Percentiles rank a stretch among this genome's conserved stretches.
Evolutionary conservation across 768 basidiomycete genomes (phyloP).

Genomic region (Lactarius evosmus): DNA sequence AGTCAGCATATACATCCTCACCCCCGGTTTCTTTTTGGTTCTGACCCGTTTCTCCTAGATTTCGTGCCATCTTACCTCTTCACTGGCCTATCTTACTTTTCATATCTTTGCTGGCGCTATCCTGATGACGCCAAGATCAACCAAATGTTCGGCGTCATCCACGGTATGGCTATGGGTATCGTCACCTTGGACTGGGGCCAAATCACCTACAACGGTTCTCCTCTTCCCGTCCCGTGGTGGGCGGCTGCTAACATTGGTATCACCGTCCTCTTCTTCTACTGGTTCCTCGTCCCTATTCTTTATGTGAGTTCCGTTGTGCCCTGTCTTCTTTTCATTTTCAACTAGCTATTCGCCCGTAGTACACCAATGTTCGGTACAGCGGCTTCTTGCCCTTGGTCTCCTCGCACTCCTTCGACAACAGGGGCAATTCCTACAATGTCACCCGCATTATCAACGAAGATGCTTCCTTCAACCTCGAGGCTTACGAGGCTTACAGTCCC

Average conservation of each 20-base stretch:
- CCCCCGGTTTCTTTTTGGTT: slow-evolving; percentile 46
- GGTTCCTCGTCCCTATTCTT: slow-evolving; percentile 58
- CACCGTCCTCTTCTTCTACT: slow-evolving; percentile 69
- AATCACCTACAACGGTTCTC: slow-evolving; percentile 65
- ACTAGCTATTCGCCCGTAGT: slow-evolving; percentile 34
- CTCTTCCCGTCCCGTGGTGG: slow-evolving; percentile 82
- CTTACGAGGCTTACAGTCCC: slow-evolving; percentile 57
- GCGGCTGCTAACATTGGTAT: slow-evolving; percentile 65
- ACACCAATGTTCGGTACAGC: slow-evolving; percentile 47
- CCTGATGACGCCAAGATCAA: slow-evolving; percentile 69
- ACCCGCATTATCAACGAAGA: slow-evolving; percentile 51
- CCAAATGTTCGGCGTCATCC: slow-evolving; percentile 66
- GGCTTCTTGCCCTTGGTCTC: slow-evolving; percentile 50
- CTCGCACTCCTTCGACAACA: slow-evolving; percentile 64
- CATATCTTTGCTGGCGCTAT: slow-evolving; percentile 67
- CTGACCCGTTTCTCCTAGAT: slow-evolving; percentile 1
- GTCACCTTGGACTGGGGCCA: slow-evolving; percentile 83
- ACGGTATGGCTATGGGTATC: slow-evolving; percentile 53
- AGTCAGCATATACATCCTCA: slow-evolving; percentile 70
- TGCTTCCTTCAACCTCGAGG: slow-evolving; percentile 51
- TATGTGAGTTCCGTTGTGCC: slow-evolving; percentile 35
- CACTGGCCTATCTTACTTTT: slow-evolving; percentile 36
- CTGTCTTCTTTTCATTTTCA: background rate
- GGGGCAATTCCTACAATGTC: slow-evolving; percentile 56
- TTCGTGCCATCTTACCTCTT: slow-evolving; percentile 22